Percentiles rank a stretch among this genome's conserved stretches.
phyloP scores from a whole-genome alignment of 352 stramenopile species.

The Phytophthora macrochlamydospora region DNA sequence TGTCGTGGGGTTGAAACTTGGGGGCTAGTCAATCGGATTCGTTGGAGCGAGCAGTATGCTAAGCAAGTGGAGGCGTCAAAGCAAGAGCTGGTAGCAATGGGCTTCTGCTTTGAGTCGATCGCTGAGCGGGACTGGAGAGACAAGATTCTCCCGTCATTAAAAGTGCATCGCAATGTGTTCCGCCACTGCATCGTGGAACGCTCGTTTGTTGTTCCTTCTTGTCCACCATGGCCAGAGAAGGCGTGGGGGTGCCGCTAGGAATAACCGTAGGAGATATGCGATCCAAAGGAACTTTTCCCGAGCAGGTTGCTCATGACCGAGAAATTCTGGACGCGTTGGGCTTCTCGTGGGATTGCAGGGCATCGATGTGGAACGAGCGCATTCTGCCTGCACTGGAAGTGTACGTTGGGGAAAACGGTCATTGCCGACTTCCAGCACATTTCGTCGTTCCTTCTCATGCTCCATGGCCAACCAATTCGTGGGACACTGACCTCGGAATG shows the following conservation, averaged over 20 bases:
- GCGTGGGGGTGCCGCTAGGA: slow-evolving; percentile 43
- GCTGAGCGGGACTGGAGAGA: slow-evolving; percentile 32
- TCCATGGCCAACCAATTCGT: slow-evolving; percentile 38
- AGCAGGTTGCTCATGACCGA: slow-evolving; percentile 40
- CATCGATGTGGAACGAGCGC: slow-evolving; percentile 40
- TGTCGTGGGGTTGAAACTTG: too few species aligned
- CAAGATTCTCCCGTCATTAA: slow-evolving; percentile 40
- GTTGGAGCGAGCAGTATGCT: too few species aligned
- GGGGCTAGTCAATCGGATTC: too few species aligned
- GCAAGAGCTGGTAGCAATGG: background rate
- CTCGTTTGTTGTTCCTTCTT: slow-evolving; percentile 34
- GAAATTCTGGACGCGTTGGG: slow-evolving; percentile 38
- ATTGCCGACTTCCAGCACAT: slow-evolving; percentile 24
- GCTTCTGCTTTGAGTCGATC: background rate
- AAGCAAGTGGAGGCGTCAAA: background rate
- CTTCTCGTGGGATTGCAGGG: slow-evolving; percentile 46
- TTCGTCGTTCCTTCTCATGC: slow-evolving; percentile 44
- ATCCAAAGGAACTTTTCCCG: slow-evolving; percentile 24
- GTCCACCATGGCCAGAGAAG: slow-evolving; percentile 28
- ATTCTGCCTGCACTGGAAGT: slow-evolving; percentile 43
- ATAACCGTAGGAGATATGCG: slow-evolving; percentile 44
- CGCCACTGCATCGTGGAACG: slow-evolving; percentile 35
- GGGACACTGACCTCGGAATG: slow-evolving; percentile 31
- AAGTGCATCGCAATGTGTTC: slow-evolving; percentile 27
- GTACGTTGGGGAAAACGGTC: slow-evolving; percentile 30